Conservation (phyloP, 2,329 filamentous ascomycete genomes). For the Rutstroemia sp. region DNA sequence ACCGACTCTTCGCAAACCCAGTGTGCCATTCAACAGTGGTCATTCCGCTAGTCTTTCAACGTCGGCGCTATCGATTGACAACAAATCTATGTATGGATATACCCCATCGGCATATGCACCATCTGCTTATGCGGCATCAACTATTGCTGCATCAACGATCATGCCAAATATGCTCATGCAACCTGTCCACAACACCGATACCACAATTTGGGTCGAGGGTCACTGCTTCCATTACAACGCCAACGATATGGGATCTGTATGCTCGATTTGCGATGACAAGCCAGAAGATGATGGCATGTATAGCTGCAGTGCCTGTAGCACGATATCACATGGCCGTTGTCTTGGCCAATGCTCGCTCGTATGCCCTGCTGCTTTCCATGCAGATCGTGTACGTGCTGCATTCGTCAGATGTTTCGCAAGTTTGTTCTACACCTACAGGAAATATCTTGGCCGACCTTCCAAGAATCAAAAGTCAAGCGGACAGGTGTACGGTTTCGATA, state of each 20-base stretch:
- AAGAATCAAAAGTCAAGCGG: conserved; percentile 54
- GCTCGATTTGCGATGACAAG: conserved; percentile 70
- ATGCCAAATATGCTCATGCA: conserved; percentile 81
- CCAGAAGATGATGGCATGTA: conserved; percentile 62
- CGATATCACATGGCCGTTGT: conserved; percentile 50
- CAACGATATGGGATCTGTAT: conserved; percentile 53
- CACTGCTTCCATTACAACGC: conserved; percentile 66
- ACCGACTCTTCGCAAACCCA: conserved; percentile 59
- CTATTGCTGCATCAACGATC: conserved; percentile 74
- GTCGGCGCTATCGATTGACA: conserved; percentile 41
- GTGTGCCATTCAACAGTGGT: conserved; percentile 64
- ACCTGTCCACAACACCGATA: conserved; percentile 70
- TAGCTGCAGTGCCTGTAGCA: conserved; percentile 59
- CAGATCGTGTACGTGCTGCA: conserved; percentile 53
- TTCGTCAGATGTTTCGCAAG: conserved; percentile 61
- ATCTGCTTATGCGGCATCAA: conserved; percentile 80
- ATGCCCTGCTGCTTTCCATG: conserved; percentile 53
- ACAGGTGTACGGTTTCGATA: conserved; percentile 56
- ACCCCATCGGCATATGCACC: conserved; percentile 79
- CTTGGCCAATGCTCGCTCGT: conserved; percentile 57
- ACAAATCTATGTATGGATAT: conserved; percentile 50
- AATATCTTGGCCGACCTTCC: conserved; percentile 50
- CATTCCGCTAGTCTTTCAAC: conserved; percentile 62
- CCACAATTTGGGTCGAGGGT: conserved; percentile 75
- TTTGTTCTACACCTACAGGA: conserved; percentile 58